Conservation (phyloP, 345 rosid genomes). For the Populus alba region DNA sequence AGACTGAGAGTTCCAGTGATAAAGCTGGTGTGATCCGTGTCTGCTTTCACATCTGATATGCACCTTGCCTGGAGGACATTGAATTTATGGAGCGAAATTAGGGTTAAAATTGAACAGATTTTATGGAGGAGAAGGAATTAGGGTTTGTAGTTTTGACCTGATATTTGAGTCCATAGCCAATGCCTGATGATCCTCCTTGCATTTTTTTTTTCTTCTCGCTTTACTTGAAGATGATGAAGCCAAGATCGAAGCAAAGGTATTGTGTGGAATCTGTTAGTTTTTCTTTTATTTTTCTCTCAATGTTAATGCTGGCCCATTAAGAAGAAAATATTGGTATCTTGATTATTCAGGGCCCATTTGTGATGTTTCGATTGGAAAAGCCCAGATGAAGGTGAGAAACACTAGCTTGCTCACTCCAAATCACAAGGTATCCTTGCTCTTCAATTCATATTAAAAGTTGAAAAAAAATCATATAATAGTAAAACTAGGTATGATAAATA, state of each 20-base stretch:
- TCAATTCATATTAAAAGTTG: no score
- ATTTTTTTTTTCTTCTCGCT: slow-evolving; percentile 18
- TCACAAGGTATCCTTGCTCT: no score
- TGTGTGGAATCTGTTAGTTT: background rate
- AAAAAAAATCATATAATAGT: no score
- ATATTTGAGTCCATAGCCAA: slow-evolving; percentile 86
- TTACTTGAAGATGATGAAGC: background rate
- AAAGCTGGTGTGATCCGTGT: slow-evolving; percentile 90
- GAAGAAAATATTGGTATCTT: background rate
- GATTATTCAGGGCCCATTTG: background rate
- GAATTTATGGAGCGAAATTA: slow-evolving; percentile 2
- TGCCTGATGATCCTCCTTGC: slow-evolving; percentile 90
- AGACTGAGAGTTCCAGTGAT: slow-evolving; percentile 93
- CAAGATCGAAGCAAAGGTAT: background rate
- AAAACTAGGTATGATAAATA: no score
- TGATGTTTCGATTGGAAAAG: background rate
- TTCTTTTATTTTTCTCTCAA: background rate
- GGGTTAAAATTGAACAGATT: background rate
- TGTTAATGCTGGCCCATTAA: background rate
- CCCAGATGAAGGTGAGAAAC: background rate
- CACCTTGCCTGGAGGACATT: slow-evolving; percentile 71
- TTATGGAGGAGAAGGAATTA: background rate
- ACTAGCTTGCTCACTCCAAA: background rate
- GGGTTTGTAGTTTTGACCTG: slow-evolving; percentile 46
- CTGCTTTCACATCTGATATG: slow-evolving; percentile 90